Conservation (phyloP, 148 eudicot genomes). For the Rhododendron ferrugineum region DNA sequence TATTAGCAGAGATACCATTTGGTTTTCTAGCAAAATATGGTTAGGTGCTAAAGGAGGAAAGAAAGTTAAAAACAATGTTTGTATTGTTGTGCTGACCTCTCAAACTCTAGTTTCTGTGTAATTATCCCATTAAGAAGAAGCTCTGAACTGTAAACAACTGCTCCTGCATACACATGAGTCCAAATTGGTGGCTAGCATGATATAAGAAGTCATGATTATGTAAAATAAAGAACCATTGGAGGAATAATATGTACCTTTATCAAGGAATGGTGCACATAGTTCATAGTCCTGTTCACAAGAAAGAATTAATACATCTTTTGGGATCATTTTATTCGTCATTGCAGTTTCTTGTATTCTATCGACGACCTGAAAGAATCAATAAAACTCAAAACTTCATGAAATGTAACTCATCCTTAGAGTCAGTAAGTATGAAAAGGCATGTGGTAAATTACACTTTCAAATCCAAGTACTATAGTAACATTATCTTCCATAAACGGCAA, state of each 20-base stretch:
- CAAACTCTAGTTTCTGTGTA: conserved; percentile 58
- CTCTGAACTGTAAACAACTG: conserved; percentile 47
- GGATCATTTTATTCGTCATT: conserved; percentile 13
- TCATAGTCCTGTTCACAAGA: conserved; percentile 63
- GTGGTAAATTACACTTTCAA: background rate
- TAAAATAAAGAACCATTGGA: background rate
- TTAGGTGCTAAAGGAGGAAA: background rate
- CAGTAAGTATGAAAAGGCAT: background rate
- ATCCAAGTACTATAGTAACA: background rate
- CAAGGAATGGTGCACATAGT: conserved; percentile 42
- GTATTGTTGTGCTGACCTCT: conserved; percentile 34
- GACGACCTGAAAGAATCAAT: conserved; percentile 29
- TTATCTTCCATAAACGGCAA: background rate
- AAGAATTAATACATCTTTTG: conserved; percentile 41
- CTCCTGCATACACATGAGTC: conserved; percentile 36
- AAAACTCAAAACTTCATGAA: conserved; percentile 2
- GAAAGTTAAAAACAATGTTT: background rate
- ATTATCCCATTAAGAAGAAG: conserved; percentile 64
- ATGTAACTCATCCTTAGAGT: background rate
- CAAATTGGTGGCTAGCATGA: background rate
- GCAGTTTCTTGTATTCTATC: conserved; percentile 15
- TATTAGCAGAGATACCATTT: background rate
- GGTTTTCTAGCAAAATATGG: background rate
- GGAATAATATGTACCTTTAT: conserved; percentile 35
- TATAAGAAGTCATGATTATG: background rate